Evolutionary conservation across 192 early-diverging fungal species (phyloP).

Genomic region (Borealophlyctis nickersoniae): DNA sequence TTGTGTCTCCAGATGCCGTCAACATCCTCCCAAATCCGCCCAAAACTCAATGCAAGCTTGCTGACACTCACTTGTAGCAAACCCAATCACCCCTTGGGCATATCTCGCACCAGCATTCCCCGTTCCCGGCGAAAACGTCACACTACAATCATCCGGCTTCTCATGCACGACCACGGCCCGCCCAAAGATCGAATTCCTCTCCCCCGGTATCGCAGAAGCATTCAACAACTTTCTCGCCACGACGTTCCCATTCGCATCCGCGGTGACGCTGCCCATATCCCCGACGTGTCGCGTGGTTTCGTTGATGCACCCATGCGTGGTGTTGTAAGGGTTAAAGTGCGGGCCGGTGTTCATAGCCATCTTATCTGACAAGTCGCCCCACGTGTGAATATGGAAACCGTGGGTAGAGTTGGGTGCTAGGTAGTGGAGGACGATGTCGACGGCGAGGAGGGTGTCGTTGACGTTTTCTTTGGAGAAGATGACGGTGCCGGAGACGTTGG

Average conservation of each 20-base stretch:
- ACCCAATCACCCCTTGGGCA: constrained; percentile 85
- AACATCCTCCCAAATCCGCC: too few relatives aligned
- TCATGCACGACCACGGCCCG: not conserved
- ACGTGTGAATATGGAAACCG: constrained; percentile 82
- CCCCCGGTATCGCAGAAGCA: constrained; percentile 56
- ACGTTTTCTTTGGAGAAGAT: constrained; percentile 52
- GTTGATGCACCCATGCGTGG: constrained; percentile 74
- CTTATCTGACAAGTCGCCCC: not conserved
- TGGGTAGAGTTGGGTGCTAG: constrained; percentile 64
- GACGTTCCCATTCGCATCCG: constrained; percentile 54
- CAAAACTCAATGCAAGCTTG: too few relatives aligned
- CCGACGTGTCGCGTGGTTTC: constrained; percentile 76
- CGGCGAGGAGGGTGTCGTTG: constrained; percentile 36
- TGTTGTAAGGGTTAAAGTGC: constrained; percentile 81
- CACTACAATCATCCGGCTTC: constrained; percentile 41
- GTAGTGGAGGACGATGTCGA: constrained; percentile 51
- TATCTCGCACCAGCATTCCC: constrained; percentile 82
- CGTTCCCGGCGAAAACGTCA: constrained; percentile 60
- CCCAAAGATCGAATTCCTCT: constrained; percentile 57
- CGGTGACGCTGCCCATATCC: constrained; percentile 84
- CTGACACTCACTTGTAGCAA: not conserved
- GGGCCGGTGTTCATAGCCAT: constrained; percentile 72
- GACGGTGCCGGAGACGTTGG: constrained; percentile 62
- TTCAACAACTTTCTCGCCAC: constrained; percentile 53
- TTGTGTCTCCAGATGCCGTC: too few relatives aligned